A percentile compares a stretch with the other conserved stretches of the same genome.
phyloP scores from a whole-genome alignment of 768 basidiomycete genomes.

The Dentipellis sp. region DNA sequence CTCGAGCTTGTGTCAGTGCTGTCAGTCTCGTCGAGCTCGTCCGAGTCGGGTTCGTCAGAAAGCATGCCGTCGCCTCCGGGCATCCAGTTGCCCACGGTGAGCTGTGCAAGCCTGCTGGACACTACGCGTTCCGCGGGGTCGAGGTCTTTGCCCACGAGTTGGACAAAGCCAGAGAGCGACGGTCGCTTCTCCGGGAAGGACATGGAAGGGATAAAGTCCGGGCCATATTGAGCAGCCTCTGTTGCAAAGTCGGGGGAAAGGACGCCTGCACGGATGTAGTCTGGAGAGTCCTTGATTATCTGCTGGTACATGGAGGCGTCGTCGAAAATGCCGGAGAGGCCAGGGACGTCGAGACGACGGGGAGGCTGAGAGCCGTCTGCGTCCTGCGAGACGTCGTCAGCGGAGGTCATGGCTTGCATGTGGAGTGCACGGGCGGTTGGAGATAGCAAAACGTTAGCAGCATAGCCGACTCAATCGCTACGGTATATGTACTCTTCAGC shows the following conservation, averaged over 20 bases:
- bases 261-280: neutral
- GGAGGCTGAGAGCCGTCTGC: no score
- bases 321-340: conserved; percentile 27
- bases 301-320: conserved; percentile 31
- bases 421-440: no score
- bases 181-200: neutral
- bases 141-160: conserved; percentile 36
- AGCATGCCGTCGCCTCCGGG: conserved; percentile 11
- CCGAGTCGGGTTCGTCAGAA: conserved; percentile 8
- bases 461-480: no score
- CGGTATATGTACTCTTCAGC: no score
- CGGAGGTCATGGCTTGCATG: no score
- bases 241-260: neutral
- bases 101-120: conserved; percentile 26
- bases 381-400: no score
- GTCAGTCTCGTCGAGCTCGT: conserved; percentile 15
- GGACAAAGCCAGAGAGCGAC: conserved; percentile 25
- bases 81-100: conserved; percentile 29
- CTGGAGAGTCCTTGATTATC: conserved; percentile 19
- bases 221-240: neutral
- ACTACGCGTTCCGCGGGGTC: conserved; percentile 25
- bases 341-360: conserved; percentile 9
- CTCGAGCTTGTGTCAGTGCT: conserved; percentile 3
- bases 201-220: neutral
- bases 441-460: no score